Conservation (phyloP, 1,139 yeast species). For the Saccharomycopsis hybrid region DNA sequence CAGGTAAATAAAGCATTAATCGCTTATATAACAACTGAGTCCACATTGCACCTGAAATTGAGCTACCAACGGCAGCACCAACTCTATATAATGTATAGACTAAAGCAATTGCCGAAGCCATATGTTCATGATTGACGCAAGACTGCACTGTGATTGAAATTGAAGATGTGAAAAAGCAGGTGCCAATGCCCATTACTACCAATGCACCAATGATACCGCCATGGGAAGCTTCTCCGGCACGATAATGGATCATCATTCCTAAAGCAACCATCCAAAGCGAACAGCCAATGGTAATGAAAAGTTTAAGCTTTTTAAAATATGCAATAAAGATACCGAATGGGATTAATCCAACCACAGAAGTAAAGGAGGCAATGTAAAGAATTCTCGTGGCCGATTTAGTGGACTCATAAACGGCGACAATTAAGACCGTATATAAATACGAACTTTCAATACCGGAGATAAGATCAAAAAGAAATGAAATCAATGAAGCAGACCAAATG, state of each 20-base stretch:
- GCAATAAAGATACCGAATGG: constrained; percentile 52
- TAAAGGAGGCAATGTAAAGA: constrained; percentile 57
- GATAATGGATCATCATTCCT: constrained; percentile 51
- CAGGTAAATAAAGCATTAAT: constrained; percentile 39
- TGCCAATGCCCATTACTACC: constrained; percentile 64
- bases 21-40: constrained; percentile 27
- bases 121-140: constrained; percentile 53
- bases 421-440: constrained; percentile 57
- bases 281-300: constrained; percentile 53
- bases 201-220: constrained; percentile 62
- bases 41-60: constrained; percentile 62
- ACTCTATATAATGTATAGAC: constrained; percentile 49
- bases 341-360: constrained; percentile 55
- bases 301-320: constrained; percentile 47
- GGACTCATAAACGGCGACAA: constrained; percentile 55
- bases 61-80: constrained; percentile 47
- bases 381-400: constrained; percentile 63
- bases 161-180: constrained; percentile 65
- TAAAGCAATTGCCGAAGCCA: constrained; percentile 57
- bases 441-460: constrained; percentile 32
- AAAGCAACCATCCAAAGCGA: constrained; percentile 48
- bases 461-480: constrained; percentile 41
- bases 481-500: constrained; percentile 53
- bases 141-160: constrained; percentile 62
- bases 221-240: constrained; percentile 46